phyloP scores from a whole-genome alignment of 2,329 filamentous ascomycete species.

The Chlorencoelia australis region DNA sequence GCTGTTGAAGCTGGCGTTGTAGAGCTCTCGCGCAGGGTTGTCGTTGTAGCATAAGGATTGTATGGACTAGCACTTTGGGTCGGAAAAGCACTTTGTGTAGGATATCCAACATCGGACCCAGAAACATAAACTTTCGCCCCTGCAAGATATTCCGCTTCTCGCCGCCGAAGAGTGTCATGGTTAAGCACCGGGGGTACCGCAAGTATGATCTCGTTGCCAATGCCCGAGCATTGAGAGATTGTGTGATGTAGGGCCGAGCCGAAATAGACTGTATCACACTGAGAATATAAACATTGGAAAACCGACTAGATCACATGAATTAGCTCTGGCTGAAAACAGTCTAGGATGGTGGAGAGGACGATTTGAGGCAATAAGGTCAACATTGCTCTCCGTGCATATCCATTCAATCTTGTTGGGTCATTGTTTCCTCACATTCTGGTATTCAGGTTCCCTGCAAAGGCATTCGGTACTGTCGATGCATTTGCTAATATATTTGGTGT shows the following conservation, averaged over 20 bases:
- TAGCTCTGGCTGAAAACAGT: not conserved
- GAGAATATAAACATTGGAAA: slow-evolving; percentile 29
- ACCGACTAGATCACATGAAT: slow-evolving; percentile 20
- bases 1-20: slow-evolving; percentile 1
- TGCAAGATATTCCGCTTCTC: slow-evolving; percentile 21
- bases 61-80: slow-evolving; percentile 12
- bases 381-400: too few relatives aligned
- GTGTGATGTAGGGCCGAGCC: slow-evolving; percentile 27
- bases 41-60: slow-evolving; percentile 3
- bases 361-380: not conserved
- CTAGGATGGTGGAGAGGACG: not conserved
- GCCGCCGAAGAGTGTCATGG: slow-evolving; percentile 22
- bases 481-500: slow-evolving; percentile 28
- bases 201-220: slow-evolving; percentile 13
- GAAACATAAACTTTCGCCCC: slow-evolving; percentile 14
- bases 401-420: too few relatives aligned
- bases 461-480: slow-evolving; percentile 23
- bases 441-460: slow-evolving; percentile 25
- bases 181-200: slow-evolving; percentile 19
- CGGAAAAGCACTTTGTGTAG: slow-evolving; percentile 13
- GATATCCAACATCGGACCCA: slow-evolving; percentile 14
- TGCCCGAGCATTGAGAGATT: slow-evolving; percentile 23
- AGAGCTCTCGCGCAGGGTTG: slow-evolving; percentile 1
- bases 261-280: slow-evolving; percentile 28
- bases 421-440: slow-evolving; percentile 28